Base-by-base conservation (phyloP, 1,284 basidiomycete species). In the Rhodotorula sp. region DNA sequence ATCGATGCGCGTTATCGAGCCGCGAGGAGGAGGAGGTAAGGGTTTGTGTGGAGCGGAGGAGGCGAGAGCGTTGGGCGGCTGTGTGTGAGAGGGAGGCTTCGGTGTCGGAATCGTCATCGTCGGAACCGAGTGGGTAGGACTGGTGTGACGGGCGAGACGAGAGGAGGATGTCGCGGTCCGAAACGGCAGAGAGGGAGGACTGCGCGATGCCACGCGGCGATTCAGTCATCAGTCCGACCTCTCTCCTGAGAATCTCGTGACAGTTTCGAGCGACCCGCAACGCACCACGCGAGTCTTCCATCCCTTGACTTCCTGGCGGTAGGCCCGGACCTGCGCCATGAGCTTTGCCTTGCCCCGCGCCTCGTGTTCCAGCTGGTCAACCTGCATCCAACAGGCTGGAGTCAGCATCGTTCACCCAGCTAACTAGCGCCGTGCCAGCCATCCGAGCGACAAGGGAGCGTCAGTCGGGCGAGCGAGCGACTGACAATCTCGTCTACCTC, bases 401-500 rank as follows among this genome's bases (percentile, higher is more conserved):
- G 30, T 2, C 54, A 47, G 50, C 10, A 31, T 31, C 40, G 10
- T 40, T 13, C 40, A n/a, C 24, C 15, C 10, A 18, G 24, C 24
- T 26, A 3, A 51, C 9, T 2, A n/a, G 10, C 50, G 11, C 50
- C 26, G 34, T 28, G 7, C 46, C n/a, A 26, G 13, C 2, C 37
- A 6, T 11, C 52, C 26, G 37, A 47, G 63, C 13, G 48, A 40
- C 16, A n/a, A 34, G 24, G 46, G 31, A 2, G 22, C 28, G 31
- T 30, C 30, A 9, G 55, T 28, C 2, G 9, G 51, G 31, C 34
- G 34, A 34, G 34, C 34, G 20, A 4, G 51, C 7, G 20, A 57
- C 72, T 53, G 15, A 72, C 73, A 9, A 75, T 72, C 65, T 75
- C 73, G 48, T 75, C 73, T 15, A 67, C 66, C 57, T 75, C 73